Conservation (phyloP, 2,329 filamentous ascomycete species). For the Tolypocladium tropicale region DNA sequence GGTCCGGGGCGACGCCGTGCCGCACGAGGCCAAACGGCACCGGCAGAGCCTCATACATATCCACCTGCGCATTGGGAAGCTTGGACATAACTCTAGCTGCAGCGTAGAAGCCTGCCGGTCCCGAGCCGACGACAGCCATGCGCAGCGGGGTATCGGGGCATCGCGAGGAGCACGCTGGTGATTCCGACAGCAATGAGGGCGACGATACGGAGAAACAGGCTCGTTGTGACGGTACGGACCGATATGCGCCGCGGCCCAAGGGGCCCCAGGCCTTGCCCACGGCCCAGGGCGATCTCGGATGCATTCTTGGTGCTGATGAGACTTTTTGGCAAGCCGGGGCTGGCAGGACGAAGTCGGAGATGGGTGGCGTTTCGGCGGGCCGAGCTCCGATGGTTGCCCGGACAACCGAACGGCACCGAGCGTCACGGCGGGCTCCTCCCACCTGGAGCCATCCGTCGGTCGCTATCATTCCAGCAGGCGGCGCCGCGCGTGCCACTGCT, state of each 20-base stretch:
- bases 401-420: not conserved
- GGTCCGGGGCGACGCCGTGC: conserved; percentile 95
- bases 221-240: not conserved
- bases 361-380: not conserved
- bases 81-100: conserved; percentile 75
- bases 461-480: not conserved
- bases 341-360: not conserved
- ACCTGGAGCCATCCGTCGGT: not conserved
- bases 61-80: conserved; percentile 60
- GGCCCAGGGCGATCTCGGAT: not conserved
- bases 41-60: conserved; percentile 94
- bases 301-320: not conserved
- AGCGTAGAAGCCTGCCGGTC: conserved; percentile 92
- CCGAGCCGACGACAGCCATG: conserved; percentile 83
- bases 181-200: conserved; percentile 4
- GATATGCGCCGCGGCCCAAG: not conserved
- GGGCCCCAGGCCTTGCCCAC: not conserved
- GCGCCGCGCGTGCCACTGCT: not conserved
- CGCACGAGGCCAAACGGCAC: conserved; percentile 88
- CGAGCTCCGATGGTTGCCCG: not conserved
- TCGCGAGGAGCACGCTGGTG: conserved; percentile 1
- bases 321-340: not conserved
- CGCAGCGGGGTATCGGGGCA: conserved; percentile 47
- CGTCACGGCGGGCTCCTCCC: too few relatives aligned
- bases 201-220: not conserved